Evolutionary conservation across 768 basidiomycete genomes (phyloP).

Genomic region (Gymnopilus junonius): DNA sequence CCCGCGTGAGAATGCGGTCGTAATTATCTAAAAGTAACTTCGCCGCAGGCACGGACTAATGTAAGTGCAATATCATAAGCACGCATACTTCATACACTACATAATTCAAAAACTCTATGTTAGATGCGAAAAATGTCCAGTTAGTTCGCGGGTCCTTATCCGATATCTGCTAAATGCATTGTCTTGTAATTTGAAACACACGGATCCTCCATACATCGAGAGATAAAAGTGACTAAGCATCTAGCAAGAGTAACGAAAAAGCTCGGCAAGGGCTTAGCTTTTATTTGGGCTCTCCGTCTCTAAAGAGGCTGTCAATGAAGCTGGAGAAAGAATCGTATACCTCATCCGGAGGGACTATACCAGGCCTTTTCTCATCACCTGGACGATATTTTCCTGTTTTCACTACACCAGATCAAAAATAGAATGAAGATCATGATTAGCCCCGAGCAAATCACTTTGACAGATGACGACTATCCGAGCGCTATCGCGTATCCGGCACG

Average conservation of each 20-base stretch:
- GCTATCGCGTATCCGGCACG: neutral
- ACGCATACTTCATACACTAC: neutral
- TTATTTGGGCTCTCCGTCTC: neutral
- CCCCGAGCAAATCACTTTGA: neutral
- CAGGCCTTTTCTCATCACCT: slow-evolving; percentile 54
- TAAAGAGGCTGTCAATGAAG: slow-evolving; percentile 52
- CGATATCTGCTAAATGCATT: neutral
- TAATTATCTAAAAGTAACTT: neutral
- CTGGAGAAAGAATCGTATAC: slow-evolving; percentile 55
- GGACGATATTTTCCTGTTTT: slow-evolving; percentile 71
- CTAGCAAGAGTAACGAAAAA: neutral
- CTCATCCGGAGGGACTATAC: slow-evolving; percentile 51
- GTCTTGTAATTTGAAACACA: neutral
- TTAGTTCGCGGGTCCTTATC: neutral
- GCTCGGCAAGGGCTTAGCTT: neutral
- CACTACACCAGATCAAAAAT: slow-evolving; percentile 38
- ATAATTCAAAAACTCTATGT: neutral
- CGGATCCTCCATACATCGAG: neutral
- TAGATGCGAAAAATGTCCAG: neutral
- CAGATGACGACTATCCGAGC: neutral
- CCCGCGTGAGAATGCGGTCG: neutral
- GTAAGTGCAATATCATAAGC: neutral
- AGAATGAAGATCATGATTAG: slow-evolving; percentile 13
- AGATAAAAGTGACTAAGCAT: neutral
- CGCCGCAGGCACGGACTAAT: neutral